Evolutionary conservation across 306 rosid genomes (phyloP).

Genomic region (Medicago lupulina): DNA sequence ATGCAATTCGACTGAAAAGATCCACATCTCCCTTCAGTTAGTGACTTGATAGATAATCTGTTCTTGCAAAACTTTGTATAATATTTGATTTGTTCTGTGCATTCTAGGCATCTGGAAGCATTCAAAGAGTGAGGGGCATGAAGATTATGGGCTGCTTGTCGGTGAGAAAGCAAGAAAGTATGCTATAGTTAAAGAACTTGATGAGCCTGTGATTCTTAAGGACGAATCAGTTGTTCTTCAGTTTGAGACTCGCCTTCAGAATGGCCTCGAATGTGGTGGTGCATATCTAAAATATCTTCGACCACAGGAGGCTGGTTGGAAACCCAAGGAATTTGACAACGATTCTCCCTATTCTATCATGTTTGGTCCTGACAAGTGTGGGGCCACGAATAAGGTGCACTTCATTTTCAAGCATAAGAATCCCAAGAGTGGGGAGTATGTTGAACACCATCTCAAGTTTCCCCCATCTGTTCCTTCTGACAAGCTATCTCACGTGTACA

Average conservation of each 20-base stretch:
- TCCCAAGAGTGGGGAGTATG: slow-evolving; percentile 83
- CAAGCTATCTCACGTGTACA: slow-evolving; percentile 89
- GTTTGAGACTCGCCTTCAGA: slow-evolving; percentile 87
- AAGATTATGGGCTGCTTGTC: slow-evolving; percentile 89
- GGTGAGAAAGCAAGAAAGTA: slow-evolving; percentile 89
- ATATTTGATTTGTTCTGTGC: slow-evolving; percentile 10
- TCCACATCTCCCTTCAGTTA: not conserved
- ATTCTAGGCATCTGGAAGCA: slow-evolving; percentile 87
- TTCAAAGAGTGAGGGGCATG: slow-evolving; percentile 94
- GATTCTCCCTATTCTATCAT: slow-evolving; percentile 88
- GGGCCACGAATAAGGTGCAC: slow-evolving; percentile 97
- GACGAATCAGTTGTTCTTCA: slow-evolving; percentile 84
- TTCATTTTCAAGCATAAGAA: slow-evolving; percentile 96
- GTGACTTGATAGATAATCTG: not conserved
- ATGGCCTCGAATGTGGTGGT: slow-evolving; percentile 99
- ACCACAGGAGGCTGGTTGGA: slow-evolving; percentile 96
- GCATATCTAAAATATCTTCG: slow-evolving; percentile 94
- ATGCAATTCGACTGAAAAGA: not conserved
- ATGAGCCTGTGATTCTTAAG: slow-evolving; percentile 63
- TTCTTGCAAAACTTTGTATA: slow-evolving; percentile 9
- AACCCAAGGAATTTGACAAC: slow-evolving; percentile 73
- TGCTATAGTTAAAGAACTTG: slow-evolving; percentile 86
- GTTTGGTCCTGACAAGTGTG: slow-evolving; percentile 99
- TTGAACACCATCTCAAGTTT: slow-evolving; percentile 85
- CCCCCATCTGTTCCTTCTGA: slow-evolving; percentile 93